Evolutionary conservation across 129 eudicot genomes (phyloP), one percentile per base, ranked within the genome.

Genomic region (Artemisia argyi): DNA sequence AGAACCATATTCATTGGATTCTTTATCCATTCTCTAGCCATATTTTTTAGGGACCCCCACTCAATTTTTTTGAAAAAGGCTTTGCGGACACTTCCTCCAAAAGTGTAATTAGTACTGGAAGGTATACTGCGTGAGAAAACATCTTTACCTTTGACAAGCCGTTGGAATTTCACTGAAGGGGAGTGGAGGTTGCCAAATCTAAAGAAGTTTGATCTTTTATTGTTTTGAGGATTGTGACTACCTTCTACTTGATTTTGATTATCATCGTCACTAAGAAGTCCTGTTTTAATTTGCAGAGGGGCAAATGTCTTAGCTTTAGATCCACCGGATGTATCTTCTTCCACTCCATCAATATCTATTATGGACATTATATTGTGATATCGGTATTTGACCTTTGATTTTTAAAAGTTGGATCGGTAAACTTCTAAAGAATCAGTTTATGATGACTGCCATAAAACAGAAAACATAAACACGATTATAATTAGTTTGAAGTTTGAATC

Each of bases 1-100:
- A 87, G 82, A 26, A 71, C 89, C 83, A 84, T 79, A 28, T 76
- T 84, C 77, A 76, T 72, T 18, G 92, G 92, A 77, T 81, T 84
- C 70, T 26, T 60, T 47, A 87, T 70, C 92, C 89, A 83, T 75
- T 72, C 68, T 81, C 73, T 78, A 59, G 79, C 61, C 74, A 69
- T 76, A 47, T 26, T 72, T 39, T 61, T 11, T 9, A 81, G 74
- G 66, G 80, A 72, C 4, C 64, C 55, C 82, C 82, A 78, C 20
- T 83, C 82, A 17, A 86, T 69, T 50, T 77, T 59, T 18, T 12
- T 65, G 54, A 30, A 16, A 11, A 86, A 59, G 61, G 56, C 71
- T 30, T 64, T 64, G 11, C 77, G 76, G 5, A 73, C 44, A 35
- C 66, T 77, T 50, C 71, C 73, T 53, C 32, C 76, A 47, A 79